These are phyloP conservation scores for Coniochaeta hoffmannii DNA, from an alignment of 2,329 filamentous ascomycete species.

Conservation along the genomic window DNA sequence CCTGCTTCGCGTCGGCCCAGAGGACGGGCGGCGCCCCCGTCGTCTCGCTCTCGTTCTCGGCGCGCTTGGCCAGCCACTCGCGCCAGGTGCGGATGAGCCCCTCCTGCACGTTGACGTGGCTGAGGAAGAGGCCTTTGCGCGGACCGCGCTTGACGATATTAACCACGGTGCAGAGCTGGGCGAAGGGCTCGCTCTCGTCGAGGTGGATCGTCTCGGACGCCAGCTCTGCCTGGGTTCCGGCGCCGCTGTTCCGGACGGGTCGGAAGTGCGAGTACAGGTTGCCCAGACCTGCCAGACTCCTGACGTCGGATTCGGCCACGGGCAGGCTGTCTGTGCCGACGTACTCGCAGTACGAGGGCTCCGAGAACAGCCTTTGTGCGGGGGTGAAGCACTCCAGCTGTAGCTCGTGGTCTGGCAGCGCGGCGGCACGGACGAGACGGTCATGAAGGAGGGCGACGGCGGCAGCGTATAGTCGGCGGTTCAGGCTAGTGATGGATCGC, in stretches of 20 bases:
- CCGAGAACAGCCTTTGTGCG: conserved; percentile 58
- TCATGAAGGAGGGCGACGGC: conserved; percentile 20
- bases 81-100: conserved; percentile 65
- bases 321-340: conserved; percentile 56
- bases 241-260: conserved; percentile 35
- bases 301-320: conserved; percentile 11
- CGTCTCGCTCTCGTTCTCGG: conserved; percentile 36
- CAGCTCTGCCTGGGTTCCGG: conserved; percentile 23
- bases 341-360: conserved; percentile 60
- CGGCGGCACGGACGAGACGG: conserved; percentile 36
- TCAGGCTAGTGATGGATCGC: conserved; percentile 18
- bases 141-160: conserved; percentile 62
- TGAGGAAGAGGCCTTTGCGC: conserved; percentile 53
- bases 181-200: conserved; percentile 65
- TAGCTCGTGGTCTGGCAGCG: conserved; percentile 55
- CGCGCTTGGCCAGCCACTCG: conserved; percentile 54
- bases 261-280: conserved; percentile 64
- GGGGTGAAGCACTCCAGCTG: conserved; percentile 77
- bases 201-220: conserved; percentile 56
- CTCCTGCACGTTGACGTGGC: conserved; percentile 59
- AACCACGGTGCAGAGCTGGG: conserved; percentile 62
- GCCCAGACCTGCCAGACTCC: conserved; percentile 32
- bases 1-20: conserved; percentile 58
- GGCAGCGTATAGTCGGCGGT: conserved; percentile 21
- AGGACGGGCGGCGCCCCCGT: conserved; percentile 35